Evolutionary conservation across 2,329 filamentous ascomycete genomes (phyloP).

Genomic region (Colletotrichum paranaense): DNA sequence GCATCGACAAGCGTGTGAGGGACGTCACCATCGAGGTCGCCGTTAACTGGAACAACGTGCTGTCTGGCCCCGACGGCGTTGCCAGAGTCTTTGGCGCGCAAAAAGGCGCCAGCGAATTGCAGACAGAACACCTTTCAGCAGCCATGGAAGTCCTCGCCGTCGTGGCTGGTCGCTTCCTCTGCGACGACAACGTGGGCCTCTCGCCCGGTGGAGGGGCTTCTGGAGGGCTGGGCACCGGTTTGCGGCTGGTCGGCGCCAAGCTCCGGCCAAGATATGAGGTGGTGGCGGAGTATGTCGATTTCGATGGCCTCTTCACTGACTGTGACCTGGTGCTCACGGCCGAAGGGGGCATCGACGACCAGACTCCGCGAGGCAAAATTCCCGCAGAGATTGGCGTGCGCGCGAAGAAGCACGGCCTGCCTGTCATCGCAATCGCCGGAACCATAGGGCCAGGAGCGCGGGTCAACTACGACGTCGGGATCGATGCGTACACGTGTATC

Average conservation of each 20-base stretch:
- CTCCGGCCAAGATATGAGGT: slow-evolving; percentile 60
- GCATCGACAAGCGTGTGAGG: slow-evolving; percentile 50
- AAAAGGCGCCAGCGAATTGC: slow-evolving; percentile 58
- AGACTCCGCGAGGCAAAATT: slow-evolving; percentile 64
- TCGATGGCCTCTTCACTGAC: slow-evolving; percentile 56
- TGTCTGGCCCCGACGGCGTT: slow-evolving; percentile 60
- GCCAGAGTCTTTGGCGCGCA: slow-evolving; percentile 63
- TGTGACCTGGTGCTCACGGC: slow-evolving; percentile 64
- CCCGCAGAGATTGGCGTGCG: slow-evolving; percentile 62
- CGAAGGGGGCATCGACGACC: slow-evolving; percentile 63
- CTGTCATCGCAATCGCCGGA: slow-evolving; percentile 54
- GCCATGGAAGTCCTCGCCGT: slow-evolving; percentile 56
- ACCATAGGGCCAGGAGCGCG: slow-evolving; percentile 48
- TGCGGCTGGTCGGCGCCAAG: slow-evolving; percentile 58
- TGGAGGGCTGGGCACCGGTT: slow-evolving; percentile 62
- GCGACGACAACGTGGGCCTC: slow-evolving; percentile 46
- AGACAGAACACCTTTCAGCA: slow-evolving; percentile 53
- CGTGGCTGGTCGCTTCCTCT: slow-evolving; percentile 47
- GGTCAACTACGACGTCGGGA: slow-evolving; percentile 48
- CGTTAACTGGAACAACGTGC: slow-evolving; percentile 63
- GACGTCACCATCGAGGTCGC: slow-evolving; percentile 58
- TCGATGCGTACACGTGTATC: slow-evolving; percentile 48
- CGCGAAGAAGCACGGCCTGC: slow-evolving; percentile 56
- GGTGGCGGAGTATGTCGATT: slow-evolving; percentile 61
- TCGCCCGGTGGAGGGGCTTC: slow-evolving; percentile 62